Base-by-base conservation (phyloP, 257 asterid genomes). In the Rauvolfia tetraphylla region DNA sequence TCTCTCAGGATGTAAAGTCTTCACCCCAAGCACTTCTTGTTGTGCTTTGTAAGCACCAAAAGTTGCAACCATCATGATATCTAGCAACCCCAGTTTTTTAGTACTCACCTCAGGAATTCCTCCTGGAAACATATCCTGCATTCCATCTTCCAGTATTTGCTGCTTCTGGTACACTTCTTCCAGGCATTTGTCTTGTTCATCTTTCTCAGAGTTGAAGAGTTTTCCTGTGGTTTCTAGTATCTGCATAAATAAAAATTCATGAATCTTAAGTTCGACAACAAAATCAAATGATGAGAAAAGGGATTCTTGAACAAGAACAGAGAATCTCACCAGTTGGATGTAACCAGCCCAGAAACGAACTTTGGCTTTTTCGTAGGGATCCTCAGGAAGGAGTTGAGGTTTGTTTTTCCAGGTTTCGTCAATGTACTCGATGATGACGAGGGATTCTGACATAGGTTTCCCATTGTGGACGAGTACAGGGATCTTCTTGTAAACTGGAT, bases 81-180 rank as follows among this genome's bases (percentile, higher is more conserved):
- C 90, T n/a, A 82, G 23, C 23, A 87, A 62, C 29, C 83, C 86
- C 75, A 84, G 38, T 10, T 71, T 80, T 23, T 82, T 76, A 53
- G 39, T 31, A n/a, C 22, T 12, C 23, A 23, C 72, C 1, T 77
- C 77, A 66, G 74, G 61, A 29, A 53, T n/a, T 53, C 34, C 67
- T 33, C 39, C 84, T 18, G 82, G 81, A 33, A 76, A 66, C 17
- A 78, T 14, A n/a, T 72, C 82, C 56, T 29, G 76, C 73, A 73
- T 76, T 29, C 84, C 88, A 7, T 78, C 84, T 84, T 86, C 87
- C 25, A 86, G 13, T 7, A 78, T 78, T 66, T 68, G 36, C 3
- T 84, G 77, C 63, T 73, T 82, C 74, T 79, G 85, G 25, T 25
- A 75, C 23, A 79, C 70, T 7, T 79, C 79, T 41, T 78, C 54